A percentile compares a stretch with the other conserved stretches of the same genome.
Conservation (phyloP, 805 yeast species). For the Wickerhamiella qilinensis region DNA sequence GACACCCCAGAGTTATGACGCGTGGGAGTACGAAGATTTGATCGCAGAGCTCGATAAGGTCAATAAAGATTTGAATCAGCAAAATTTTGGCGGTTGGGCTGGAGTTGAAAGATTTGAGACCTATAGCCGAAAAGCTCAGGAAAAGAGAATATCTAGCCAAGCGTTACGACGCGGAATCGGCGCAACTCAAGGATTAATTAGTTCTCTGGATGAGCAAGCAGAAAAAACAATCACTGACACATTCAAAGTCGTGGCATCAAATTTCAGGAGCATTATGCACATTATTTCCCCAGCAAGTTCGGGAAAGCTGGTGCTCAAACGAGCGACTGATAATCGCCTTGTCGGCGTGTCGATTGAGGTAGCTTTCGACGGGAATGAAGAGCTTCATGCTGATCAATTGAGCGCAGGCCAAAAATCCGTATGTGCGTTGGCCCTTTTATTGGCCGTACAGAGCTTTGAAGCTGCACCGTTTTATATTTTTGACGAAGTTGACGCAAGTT, state of each 20-base stretch:
- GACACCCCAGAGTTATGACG: constrained; percentile 30
- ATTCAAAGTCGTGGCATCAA: constrained; percentile 56
- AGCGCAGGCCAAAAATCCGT: constrained; percentile 95
- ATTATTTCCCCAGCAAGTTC: constrained; percentile 72
- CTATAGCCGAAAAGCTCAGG: constrained; percentile 45
- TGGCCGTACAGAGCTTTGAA: constrained; percentile 87
- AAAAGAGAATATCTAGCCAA: constrained; percentile 57
- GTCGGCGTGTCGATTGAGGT: constrained; percentile 75
- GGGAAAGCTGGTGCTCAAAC: constrained; percentile 50
- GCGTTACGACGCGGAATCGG: too few species aligned
- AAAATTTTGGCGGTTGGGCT: constrained; percentile 86
- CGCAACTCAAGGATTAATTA: constrained; percentile 58
- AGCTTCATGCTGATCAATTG: constrained; percentile 71
- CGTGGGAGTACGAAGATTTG: too few species aligned
- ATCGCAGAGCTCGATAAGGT: constrained; percentile 36
- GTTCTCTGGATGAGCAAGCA: constrained; percentile 57
- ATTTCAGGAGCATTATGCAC: constrained; percentile 63
- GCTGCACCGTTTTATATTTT: constrained; percentile 95
- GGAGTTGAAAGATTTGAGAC: constrained; percentile 51
- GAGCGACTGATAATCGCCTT: constrained; percentile 11
- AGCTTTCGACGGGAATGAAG: constrained; percentile 82
- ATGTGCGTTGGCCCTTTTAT: constrained; percentile 87
- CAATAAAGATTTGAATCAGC: constrained; percentile 48
- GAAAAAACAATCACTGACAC: constrained; percentile 68
- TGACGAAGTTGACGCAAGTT: constrained; percentile 92